Evolutionary conservation across 2,329 filamentous ascomycete species (phyloP), one percentile per base, ranked within the genome.

Genomic region (Xylariaceae sp.): DNA sequence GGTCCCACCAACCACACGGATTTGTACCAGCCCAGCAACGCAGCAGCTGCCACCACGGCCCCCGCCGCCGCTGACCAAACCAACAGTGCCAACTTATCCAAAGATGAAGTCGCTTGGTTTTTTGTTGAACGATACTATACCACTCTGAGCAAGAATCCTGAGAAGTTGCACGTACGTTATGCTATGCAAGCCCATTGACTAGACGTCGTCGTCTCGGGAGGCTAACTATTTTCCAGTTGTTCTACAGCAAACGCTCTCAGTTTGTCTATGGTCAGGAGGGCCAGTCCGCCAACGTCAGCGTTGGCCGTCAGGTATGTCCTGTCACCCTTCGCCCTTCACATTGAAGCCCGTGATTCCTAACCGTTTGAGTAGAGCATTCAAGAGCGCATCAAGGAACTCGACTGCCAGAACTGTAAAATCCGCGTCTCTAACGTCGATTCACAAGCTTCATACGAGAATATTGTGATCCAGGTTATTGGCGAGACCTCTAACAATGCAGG

Each of bases 111-210:
- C 64, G 94, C 91, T 73, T 99, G 94, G 94, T 97, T 92, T 77
- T 99, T 99, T 66, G 94, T 99, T 56, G 91, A 97, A 81, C 91
- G 96, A 74, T 99, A 96, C 80, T 99, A 99, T 77, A 97, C 89
- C 65, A 99, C 91, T 59, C 77, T 99, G 69, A 96, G 91, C 84
- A 91, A 92, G 75, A 88, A 79, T 63, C 91, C 94, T 27, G 91
- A 96, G 70, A 95, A 94, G 75, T 88, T 99, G 67, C 92, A 91
- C 70, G 83, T 86, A 74, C 67, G 82, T 41, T 6, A 32, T 58
- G 40, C 19, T 12, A 53, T 19, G 19, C 19, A 19, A 19, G 19
- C 6, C 11, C 30, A 27, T 27, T 19, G 35, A 19, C 34, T 41
- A 4, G 5, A 4, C 40, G 11, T 29, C 30, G 1, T 29, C 11